phyloP scores from a whole-genome alignment of 1,284 basidiomycete species.

The Marasmius fiardii region DNA sequence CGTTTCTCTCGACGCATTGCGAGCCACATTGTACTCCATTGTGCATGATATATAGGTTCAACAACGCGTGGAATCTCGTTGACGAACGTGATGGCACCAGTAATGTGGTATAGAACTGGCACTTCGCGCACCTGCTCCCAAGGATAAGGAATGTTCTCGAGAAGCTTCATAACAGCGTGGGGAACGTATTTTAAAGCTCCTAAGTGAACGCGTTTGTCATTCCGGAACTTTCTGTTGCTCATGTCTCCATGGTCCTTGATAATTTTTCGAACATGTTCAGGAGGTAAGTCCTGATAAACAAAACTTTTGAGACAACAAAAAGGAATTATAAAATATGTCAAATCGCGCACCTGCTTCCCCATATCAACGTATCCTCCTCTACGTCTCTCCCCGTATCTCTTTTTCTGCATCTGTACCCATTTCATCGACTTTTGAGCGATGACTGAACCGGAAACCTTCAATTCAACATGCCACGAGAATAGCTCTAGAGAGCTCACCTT shows the following conservation, averaged over 20 bases:
- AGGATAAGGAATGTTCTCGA: conserved; percentile 98
- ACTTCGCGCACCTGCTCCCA: conserved; percentile 99
- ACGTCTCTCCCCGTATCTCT: conserved; percentile 85
- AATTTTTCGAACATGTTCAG: conserved; percentile 96
- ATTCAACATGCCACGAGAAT: conserved; percentile 23
- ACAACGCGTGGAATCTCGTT: conserved; percentile 97
- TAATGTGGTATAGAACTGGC: conserved; percentile 95
- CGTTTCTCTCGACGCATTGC: conserved; percentile 99
- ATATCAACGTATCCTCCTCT: conserved; percentile 89
- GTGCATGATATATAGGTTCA: conserved; percentile 97
- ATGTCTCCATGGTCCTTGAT: conserved; percentile 98
- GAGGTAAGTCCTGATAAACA: conserved; percentile 67
- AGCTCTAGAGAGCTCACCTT: conserved; percentile 36
- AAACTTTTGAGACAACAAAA: conserved; percentile 18
- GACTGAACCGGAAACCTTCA: conserved; percentile 27
- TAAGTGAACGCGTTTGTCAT: conserved; percentile 98
- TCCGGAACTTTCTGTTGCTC: conserved; percentile 95
- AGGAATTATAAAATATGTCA: conserved; percentile 9
- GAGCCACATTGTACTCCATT: conserved; percentile 99
- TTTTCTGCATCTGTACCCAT: conserved; percentile 92
- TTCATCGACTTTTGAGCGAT: conserved; percentile 87
- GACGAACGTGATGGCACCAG: conserved; percentile 99
- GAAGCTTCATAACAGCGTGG: conserved; percentile 97
- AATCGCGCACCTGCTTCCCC: conserved; percentile 78
- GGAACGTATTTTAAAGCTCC: conserved; percentile 99